Evolutionary conservation across 2,329 filamentous ascomycete species (phyloP), one percentile per base, ranked within the genome.

Genomic region (Dactylella cylindrospora): DNA sequence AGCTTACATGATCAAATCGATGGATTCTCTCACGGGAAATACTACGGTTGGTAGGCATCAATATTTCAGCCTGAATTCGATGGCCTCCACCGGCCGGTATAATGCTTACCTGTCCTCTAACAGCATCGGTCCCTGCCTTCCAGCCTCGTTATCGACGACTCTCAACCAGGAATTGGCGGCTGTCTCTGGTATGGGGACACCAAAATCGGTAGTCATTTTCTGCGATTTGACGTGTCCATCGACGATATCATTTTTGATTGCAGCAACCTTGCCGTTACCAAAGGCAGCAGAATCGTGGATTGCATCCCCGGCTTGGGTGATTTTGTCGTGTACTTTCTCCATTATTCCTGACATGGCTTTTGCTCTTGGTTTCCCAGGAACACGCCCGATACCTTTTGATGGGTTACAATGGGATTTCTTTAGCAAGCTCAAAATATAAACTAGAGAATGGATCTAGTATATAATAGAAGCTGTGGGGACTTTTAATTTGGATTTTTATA

Each of bases 161-260:
- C 80, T 82, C 49, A 94, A 76, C 88, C 87, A 93, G 70, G 90
- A 79, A 69, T 95, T 89, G 15, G 47, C 10, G 26, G 47, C 36
- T 0, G 84, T 84, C 68, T 85, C 85, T 33, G 76, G 75, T 68
- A 89, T 79, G 72, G 84, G 88, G 22, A 85, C 82, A 17, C 89
- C 89, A 73, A 79, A 88, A 69, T 95, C 88, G 41, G 84, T 85
- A 0, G 88, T 91, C 66, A 90, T 81, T 31, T 80, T 77, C 25
- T 78, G 76, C 29, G 49, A 39, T 10, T 81, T 77, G 43, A 79
- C 73, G 36, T 79, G 74, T 1, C 81, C 77, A 69, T 88, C 78
- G 50, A 81, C 79, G 2, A 75, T 85, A 64, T 83, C 33, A 20
- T 55, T 62, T 10, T 67, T 57, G 17, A 64, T 64, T 8, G 62